A percentile compares a stretch with the other conserved stretches of the same genome.
phyloP scores from a whole-genome alignment of 2,329 filamentous ascomycete genomes.

The Biscogniauxia marginata region DNA sequence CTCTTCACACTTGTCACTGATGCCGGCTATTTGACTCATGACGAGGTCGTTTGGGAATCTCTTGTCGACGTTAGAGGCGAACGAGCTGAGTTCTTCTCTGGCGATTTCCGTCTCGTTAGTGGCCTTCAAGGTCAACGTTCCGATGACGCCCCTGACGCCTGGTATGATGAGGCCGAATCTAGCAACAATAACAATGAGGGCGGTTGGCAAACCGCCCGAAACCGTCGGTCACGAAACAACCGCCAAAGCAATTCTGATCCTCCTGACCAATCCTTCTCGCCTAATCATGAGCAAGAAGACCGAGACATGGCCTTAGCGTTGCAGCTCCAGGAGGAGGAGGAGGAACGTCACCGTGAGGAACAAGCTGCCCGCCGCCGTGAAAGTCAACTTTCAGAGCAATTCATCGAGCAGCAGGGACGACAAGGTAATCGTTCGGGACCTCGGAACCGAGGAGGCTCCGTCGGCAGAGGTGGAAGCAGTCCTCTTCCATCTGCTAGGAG shows the following conservation, averaged over 20 bases:
- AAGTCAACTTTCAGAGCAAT: slow-evolving; percentile 66
- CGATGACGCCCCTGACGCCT: slow-evolving; percentile 7
- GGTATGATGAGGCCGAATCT: slow-evolving; percentile 18
- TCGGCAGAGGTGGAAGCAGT: slow-evolving; percentile 18
- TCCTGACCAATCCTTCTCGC: slow-evolving; percentile 33
- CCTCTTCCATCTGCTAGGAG: slow-evolving; percentile 24
- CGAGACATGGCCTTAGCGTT: slow-evolving; percentile 84
- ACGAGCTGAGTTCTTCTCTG: slow-evolving; percentile 79
- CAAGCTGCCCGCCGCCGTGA: slow-evolving; percentile 64
- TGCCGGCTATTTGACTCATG: slow-evolving; percentile 81
- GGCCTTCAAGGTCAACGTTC: slow-evolving; percentile 40
- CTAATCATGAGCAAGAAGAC: slow-evolving; percentile 69
- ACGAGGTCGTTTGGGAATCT: slow-evolving; percentile 95
- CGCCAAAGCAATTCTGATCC: slow-evolving; percentile 16
- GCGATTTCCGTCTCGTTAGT: slow-evolving; percentile 85
- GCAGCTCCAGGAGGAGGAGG: slow-evolving; percentile 92
- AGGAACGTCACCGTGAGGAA: slow-evolving; percentile 66
- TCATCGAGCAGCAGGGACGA: slow-evolving; percentile 63
- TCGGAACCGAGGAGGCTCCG: slow-evolving; percentile 21
- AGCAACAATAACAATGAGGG: slow-evolving; percentile 32
- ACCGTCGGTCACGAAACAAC: slow-evolving; percentile 30
- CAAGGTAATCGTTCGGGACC: slow-evolving; percentile 26
- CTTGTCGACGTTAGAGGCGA: slow-evolving; percentile 85
- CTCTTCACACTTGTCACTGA: slow-evolving; percentile 88
- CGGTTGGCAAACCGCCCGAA: slow-evolving; percentile 57